Conservation (phyloP, 176 grass and related monocot species). For the Zoysia japonica region DNA sequence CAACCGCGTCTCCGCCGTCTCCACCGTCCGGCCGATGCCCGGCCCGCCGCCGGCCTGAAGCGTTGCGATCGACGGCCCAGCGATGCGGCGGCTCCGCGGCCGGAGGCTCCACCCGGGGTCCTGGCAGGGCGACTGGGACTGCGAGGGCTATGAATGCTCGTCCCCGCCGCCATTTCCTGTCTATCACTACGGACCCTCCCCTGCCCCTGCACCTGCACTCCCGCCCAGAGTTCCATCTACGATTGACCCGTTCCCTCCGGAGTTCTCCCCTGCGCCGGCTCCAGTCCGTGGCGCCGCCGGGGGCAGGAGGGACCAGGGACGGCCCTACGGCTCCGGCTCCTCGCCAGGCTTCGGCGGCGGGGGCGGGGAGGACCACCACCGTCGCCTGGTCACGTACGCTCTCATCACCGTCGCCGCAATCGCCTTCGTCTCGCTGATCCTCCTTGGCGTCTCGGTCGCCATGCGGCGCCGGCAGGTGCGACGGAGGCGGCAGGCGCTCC, state of each 20-base stretch:
- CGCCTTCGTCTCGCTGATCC: conserved; percentile 44
- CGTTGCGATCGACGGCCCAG: not conserved
- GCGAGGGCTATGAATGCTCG: not conserved
- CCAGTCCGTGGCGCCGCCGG: not conserved
- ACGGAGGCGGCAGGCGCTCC: conserved; percentile 23
- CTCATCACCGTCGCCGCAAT: conserved; percentile 32
- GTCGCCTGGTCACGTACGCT: not conserved
- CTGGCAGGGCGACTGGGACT: not conserved
- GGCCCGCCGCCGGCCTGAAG: not conserved
- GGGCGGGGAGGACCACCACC: not conserved
- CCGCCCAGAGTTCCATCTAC: fast-evolving
- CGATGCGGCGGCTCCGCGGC: conserved; percentile 30
- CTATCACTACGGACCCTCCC: too few relatives aligned
- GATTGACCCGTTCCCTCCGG: not conserved
- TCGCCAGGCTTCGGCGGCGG: not conserved
- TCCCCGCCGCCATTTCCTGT: not conserved
- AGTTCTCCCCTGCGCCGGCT: not conserved
- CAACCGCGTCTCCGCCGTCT: not conserved
- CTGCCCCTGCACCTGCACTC: not conserved
- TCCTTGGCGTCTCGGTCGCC: conserved; percentile 43
- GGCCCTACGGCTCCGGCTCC: not conserved
- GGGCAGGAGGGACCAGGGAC: conserved; percentile 45
- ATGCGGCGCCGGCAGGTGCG: conserved; percentile 36
- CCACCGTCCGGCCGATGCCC: conserved; percentile 2
- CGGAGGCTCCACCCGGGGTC: not conserved